These are phyloP conservation scores for Magnolia kwangsiensis DNA, from an alignment of 164 flowering plant genomes.

Conservation along the genomic window DNA sequence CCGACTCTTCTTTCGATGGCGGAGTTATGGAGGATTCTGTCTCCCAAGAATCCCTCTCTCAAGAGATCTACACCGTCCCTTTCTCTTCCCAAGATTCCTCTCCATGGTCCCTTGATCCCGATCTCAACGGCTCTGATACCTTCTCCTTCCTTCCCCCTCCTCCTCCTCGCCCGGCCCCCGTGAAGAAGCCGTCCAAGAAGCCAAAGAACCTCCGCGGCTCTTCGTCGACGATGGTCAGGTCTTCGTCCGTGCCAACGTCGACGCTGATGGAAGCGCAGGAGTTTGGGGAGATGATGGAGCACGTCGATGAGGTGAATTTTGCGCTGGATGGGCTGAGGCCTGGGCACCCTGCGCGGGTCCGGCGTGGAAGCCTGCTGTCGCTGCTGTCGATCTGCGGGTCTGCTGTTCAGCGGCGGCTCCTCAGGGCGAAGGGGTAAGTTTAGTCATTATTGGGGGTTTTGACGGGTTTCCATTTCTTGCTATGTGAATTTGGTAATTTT, in stretches of 20 bases:
- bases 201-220: conserved; percentile 7
- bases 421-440: conserved; percentile 76
- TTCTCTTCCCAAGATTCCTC: conserved; percentile 76
- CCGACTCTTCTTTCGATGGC: conserved; percentile 36
- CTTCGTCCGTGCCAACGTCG: conserved; percentile 32
- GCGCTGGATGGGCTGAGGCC: conserved; percentile 83
- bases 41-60: conserved; percentile 51
- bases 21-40: conserved; percentile 27
- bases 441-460: neutral
- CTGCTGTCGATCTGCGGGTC: conserved; percentile 64
- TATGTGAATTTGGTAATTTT: neutral
- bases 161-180: neutral
- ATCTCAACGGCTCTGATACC: conserved; percentile 15
- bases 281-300: conserved; percentile 97
- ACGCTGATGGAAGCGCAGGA: conserved; percentile 97
- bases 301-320: conserved; percentile 85
- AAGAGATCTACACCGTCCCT: conserved; percentile 30
- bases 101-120: conserved; percentile 48
- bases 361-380: conserved; percentile 72
- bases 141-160: conserved; percentile 20
- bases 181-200: conserved; percentile 22
- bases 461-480: neutral
- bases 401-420: conserved; percentile 58
- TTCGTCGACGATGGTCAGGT: conserved; percentile 15
- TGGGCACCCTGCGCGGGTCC: conserved; percentile 59